Evolutionary conservation across 768 basidiomycete species (phyloP), one percentile per base, ranked within the genome.

Genomic region (Mycena epipterygia): DNA sequence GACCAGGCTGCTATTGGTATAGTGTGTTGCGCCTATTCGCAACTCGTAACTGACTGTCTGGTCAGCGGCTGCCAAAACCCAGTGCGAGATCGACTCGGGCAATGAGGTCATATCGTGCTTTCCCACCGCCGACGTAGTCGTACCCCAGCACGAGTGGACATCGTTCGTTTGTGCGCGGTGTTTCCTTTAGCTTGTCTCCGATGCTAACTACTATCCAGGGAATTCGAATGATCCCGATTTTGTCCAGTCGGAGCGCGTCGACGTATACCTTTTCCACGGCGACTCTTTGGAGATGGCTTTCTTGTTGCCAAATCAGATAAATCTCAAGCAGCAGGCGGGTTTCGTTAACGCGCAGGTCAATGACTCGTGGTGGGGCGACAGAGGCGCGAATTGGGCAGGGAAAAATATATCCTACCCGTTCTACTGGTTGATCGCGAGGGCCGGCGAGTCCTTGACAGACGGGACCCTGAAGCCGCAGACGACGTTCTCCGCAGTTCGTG

Each of bases 81-180:
- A 82, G 60, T 94, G 93, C 76, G 73, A 91, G 75, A 30, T 87
- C 37, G 74, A 78, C 63, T 89, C 91, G 30, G 89, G 89, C 68
- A 96, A 96, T 81, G 80, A 88, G 51, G 84, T 94, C 69, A 84
- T 91, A 39, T 93, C 95, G 7, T 97, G 96, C 79, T 96, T 87
- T 76, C 96, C 96, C 7, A 84, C 83, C 0, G 64, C 79, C 4
- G 81, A 86, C 60, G 87, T 87, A 30, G 68, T 82, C 33, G 83
- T 96, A 65, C 79, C 86, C 8, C 95, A 97, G 79, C 87, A 91
- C 74, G 79, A 93, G 55, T 94, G 88, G 85, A 89, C 90, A 2
- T 87, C 89, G 41, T 91, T 95, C 77, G 89, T 95, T 75, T 96
- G 95, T 95, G 76, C 79, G 94, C 90, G 12, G 49, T 30, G 70